Base-by-base conservation (phyloP, 2,329 filamentous ascomycete species). In the Zopfia rhizophila region DNA sequence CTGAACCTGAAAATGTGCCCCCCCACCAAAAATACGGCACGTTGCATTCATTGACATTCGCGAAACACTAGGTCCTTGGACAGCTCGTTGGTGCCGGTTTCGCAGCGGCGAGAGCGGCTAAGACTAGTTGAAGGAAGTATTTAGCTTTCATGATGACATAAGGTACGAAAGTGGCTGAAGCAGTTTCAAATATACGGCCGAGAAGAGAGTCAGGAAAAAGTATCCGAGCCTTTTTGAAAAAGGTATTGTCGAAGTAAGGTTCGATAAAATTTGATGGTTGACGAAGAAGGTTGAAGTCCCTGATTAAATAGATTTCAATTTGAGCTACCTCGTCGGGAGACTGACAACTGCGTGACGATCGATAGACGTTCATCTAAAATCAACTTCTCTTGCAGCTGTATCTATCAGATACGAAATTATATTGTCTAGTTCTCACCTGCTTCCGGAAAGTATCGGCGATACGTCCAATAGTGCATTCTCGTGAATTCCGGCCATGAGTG, bases 11-110 rank as follows among this genome's bases (percentile, higher is more conserved):
- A 17, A 13, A 29, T n/a, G 14, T 5, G 45, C 56, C 21, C 50
- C 61, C 63, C 53, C 60, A 21, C 60, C 52, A 37, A n/a, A n/a
- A n/a, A n/a, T 57, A 63, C n/a, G 31, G 16, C 31, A 42, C 31
- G 17, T 48, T 50, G 27, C 63, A 66, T 7, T 47, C 43, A 37
- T 66, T 61, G 1, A 52, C 52, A n/a, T 48, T 25, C 12, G 48
- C 31, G 38, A 55, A 58, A n/a, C 60, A 60, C 30, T 56, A 53
- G 21, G 25, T 31, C 14, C 48, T 16, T 18, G 51, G 52, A 31
- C 63, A 64, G 23, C 52, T 42, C 22, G 46, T 56, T 33, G 50
- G 53, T 7, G 45, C 58, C 3, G 56, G 58, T 2, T 53, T 42
- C 13, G 54, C 48, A 12, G 53, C 13, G 2, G 32, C 41, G 7